A percentile compares a stretch with the other conserved stretches of the same genome.
These are phyloP conservation scores for Podochytrium sp. DNA, from an alignment of 192 early-diverging fungal genomes.

Conservation along the genomic window DNA sequence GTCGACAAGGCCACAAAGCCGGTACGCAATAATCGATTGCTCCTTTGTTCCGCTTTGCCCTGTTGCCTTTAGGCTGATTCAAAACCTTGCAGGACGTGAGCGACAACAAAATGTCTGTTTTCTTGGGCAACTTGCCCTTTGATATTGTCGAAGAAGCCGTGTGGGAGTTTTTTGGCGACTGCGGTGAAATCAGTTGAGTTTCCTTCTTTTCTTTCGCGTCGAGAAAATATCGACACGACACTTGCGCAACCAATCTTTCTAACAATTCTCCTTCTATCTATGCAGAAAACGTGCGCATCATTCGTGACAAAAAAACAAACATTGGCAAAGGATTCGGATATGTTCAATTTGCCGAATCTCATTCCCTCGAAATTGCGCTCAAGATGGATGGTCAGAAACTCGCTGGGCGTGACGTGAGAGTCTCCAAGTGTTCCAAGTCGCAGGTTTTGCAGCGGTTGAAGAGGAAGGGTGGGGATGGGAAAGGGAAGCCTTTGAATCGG, in stretches of 20 bases:
- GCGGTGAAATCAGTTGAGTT: slow-evolving; percentile 52
- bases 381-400: slow-evolving; percentile 74
- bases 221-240: too few relatives aligned
- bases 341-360: slow-evolving; percentile 83
- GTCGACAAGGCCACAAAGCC: slow-evolving; percentile 60
- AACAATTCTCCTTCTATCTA: neutral
- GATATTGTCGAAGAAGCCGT: slow-evolving; percentile 52
- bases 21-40: neutral
- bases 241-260: neutral
- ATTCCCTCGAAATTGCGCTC: slow-evolving; percentile 75
- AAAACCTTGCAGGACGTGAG: slow-evolving; percentile 42
- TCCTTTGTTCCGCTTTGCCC: neutral
- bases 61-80: neutral
- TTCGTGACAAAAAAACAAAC: slow-evolving; percentile 61
- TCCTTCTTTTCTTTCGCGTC: too few relatives aligned
- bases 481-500: too few relatives aligned
- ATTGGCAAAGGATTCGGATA: slow-evolving; percentile 95
- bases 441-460: neutral
- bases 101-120: slow-evolving; percentile 76
- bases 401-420: slow-evolving; percentile 63
- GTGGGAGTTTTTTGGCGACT: slow-evolving; percentile 49
- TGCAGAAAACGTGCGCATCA: too few relatives aligned
- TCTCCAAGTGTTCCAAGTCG: slow-evolving; percentile 35
- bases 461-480: neutral
- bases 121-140: slow-evolving; percentile 62